Base-by-base conservation (phyloP, 768 basidiomycete genomes). In the Mycena maculata region DNA sequence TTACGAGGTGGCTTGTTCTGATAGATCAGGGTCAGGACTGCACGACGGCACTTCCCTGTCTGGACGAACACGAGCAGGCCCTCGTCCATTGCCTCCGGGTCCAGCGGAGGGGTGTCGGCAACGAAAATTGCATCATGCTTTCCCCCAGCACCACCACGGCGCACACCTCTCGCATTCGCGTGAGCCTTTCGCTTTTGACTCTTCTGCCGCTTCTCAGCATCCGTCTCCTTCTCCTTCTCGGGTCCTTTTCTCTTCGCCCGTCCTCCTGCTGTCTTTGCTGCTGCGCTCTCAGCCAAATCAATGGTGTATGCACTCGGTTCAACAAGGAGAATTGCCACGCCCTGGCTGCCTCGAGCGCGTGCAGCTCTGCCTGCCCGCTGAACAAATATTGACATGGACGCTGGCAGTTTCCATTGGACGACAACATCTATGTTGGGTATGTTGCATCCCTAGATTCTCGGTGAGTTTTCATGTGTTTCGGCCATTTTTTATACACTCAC, bases 351-450 rank as follows among this genome's bases (percentile, higher is more conserved):
- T 0, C 38, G 48, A 0, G 61, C 73, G 0, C 79, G 68, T 8
- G 76, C 80, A 0, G 78, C 79, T 3, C 79, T 63, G 0, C 80
- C 79, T 0, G 79, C 80, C 0, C 78, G 71, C 58, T 80, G 80
- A 0, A 80, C 71, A 38, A 71, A 82, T 11, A 72, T 65, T 0
- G 78, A 80, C 0, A 81, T 23, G 8, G 71, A 72, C 7, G 59
- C 25, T 0, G 82, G 76, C 1, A 76, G 23, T 36, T 79, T 82
- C 80, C 80, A 83, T 42, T 82, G 81, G 0, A 82, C 75, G 2
- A 82, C 80, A 23, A 79, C 31, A 15, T 80, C 79, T 4, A 83
- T 71, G 54, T 81, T 75, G 0, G 76, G 74, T 33, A 81, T 74
- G 61, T 81, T 75, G 36, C 77, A 77, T 1, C 82, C 78, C 76